Percentiles rank a stretch among this genome's conserved stretches.
Evolutionary conservation across 2,329 filamentous ascomycete species (phyloP).

Genomic region (Albifimbria verrucaria): DNA sequence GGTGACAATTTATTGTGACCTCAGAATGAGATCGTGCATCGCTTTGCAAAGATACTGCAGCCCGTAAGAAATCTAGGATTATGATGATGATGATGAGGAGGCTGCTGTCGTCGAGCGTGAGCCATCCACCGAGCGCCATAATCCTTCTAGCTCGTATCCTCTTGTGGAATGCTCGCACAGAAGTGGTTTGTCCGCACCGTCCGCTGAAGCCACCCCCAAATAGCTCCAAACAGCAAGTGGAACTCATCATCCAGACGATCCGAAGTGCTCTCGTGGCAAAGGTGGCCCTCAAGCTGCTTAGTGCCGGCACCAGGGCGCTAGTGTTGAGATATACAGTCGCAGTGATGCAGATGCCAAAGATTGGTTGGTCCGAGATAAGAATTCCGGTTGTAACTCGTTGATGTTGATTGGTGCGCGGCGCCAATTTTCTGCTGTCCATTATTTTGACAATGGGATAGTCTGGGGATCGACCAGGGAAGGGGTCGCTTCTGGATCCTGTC

Average conservation of each 20-base stretch:
- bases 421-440: constrained; percentile 40
- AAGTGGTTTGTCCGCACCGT: too few species aligned
- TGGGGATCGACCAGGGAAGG: not conserved
- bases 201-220: too few species aligned
- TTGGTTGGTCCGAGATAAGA: constrained; percentile 43
- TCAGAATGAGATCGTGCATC: too few species aligned
- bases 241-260: not conserved
- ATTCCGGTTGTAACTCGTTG: constrained; percentile 13
- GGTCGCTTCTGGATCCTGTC: not conserved
- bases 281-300: not conserved
- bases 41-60: too few species aligned
- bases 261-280: not conserved
- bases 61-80: too few species aligned
- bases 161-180: too few species aligned
- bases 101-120: too few species aligned
- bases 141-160: too few species aligned
- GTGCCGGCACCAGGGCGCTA: not conserved
- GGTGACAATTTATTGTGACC: too few species aligned
- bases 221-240: not conserved
- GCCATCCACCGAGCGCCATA: too few species aligned
- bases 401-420: constrained; percentile 33
- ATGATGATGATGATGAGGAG: too few species aligned
- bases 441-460: constrained; percentile 28
- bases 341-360: not conserved
- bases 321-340: not conserved